These are phyloP conservation scores for Psophocarpus tetragonolobus DNA, from an alignment of 306 rosid species.

Conservation along the genomic window DNA sequence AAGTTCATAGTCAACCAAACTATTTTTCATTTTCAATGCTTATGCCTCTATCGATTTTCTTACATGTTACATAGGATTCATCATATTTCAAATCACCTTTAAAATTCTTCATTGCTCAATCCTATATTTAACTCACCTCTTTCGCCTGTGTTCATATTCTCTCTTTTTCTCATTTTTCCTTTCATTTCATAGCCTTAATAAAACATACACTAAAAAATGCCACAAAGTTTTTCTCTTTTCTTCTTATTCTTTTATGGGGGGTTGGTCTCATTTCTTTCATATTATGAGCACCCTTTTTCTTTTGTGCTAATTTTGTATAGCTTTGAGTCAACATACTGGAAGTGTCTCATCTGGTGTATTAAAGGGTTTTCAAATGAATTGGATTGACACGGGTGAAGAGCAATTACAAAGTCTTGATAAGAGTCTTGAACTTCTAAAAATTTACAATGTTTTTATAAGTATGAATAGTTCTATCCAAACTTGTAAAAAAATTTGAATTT, in stretches of 20 bases:
- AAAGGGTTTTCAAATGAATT: conserved; percentile 64
- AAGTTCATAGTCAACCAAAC: too few species aligned
- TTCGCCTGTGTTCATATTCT: background rate
- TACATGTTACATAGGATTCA: background rate
- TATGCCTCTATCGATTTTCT: background rate
- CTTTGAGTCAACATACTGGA: conserved; percentile 43
- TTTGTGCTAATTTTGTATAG: conserved; percentile 41
- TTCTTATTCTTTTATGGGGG: background rate
- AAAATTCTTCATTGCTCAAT: too few species aligned
- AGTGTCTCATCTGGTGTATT: conserved; percentile 40
- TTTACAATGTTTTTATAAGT: too few species aligned
- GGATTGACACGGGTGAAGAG: too few species aligned
- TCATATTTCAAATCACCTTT: background rate
- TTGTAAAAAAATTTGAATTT: too few species aligned
- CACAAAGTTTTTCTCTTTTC: background rate
- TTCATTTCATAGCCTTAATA: background rate
- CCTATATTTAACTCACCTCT: too few species aligned
- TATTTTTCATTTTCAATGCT: background rate
- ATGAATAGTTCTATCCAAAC: too few species aligned
- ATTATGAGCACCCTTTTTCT: conserved; percentile 28
- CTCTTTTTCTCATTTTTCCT: background rate
- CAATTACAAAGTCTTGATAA: too few species aligned
- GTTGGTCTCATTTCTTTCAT: conserved; percentile 25
- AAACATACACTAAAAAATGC: too few species aligned
- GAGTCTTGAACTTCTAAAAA: too few species aligned